Base-by-base conservation (phyloP, 345 rosid genomes). In the Eucalyptus camaldulensis region DNA sequence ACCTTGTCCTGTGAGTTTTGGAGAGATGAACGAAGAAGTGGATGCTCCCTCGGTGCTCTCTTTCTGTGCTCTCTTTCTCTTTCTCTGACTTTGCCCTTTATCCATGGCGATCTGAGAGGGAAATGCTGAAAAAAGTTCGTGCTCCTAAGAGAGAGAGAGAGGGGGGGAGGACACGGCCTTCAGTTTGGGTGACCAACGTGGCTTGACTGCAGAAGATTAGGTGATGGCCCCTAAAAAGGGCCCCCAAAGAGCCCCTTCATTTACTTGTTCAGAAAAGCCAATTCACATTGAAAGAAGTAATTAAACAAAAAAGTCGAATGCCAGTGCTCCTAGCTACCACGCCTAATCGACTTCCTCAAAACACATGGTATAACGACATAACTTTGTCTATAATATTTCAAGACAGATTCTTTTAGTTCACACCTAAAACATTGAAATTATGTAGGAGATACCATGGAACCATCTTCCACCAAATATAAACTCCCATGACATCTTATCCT, bases 1-100 rank as follows among this genome's bases (percentile, higher is more conserved):
- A 5, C 19, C 37, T 62, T 0, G 5, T 62, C 15, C 33, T 1
- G 19, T 13, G 72, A 5, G 33, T 62, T 1, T 62, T 0, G 33
- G 4, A 29, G 8, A 1, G 3, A 29, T 0, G 17, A 2, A 65
- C 5, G 10, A 65, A 65, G 37, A 16, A 7, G 19, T 0, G 3
- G 19, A 65, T 7, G 37, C 37, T 4, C 4, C 37, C 5, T 13
- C 9, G 4, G 37, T 29, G 72, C 43, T 5, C 5, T 40, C 5
- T 40, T 40, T 40, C 40, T 40, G 43, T 5, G 6, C 6, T 40
- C 43, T 40, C 5, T 40, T 40, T 40, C 43, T 40, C 5, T 40
- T 40, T 40, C 43, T 40, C 5, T 40, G 5, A 40, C 5, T 40
- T 40, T 40, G 43, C 43, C 29, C 29, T 22, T 24, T 8, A 2